Evolutionary conservation across 192 early-diverging fungal species (phyloP).

Genomic region (Coemansia sp.): DNA sequence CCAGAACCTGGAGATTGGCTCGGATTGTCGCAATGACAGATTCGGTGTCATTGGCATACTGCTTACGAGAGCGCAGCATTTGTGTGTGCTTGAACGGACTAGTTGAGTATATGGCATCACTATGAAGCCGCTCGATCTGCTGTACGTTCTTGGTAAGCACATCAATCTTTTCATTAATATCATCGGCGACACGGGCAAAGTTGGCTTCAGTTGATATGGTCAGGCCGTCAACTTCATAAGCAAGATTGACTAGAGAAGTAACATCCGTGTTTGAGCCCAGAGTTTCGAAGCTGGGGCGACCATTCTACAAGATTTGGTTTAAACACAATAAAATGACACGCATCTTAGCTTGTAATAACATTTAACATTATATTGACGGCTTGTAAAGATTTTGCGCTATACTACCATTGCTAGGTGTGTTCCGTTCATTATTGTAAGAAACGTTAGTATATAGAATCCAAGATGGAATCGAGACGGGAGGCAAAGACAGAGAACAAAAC

Average conservation of each 20-base stretch:
- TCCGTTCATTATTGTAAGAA: neutral
- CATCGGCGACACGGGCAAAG: constrained; percentile 16
- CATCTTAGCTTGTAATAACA: neutral
- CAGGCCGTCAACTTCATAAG: constrained; percentile 8
- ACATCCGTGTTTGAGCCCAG: constrained; percentile 3
- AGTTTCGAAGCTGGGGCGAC: constrained; percentile 8
- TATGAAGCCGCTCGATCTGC: constrained; percentile 24
- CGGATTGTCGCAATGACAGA: constrained; percentile 8
- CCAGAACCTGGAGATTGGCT: constrained; percentile 12
- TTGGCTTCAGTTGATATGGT: constrained; percentile 11
- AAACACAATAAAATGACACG: too few species aligned
- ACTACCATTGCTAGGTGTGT: neutral
- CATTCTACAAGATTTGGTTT: neutral
- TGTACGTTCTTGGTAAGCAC: constrained; percentile 14
- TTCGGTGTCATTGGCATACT: constrained; percentile 14
- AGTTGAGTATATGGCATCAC: constrained; percentile 27
- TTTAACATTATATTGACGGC: neutral
- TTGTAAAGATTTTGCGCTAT: neutral
- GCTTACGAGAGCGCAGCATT: constrained; percentile 15
- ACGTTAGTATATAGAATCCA: neutral
- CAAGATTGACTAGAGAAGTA: constrained; percentile 2
- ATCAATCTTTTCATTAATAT: constrained; percentile 17
- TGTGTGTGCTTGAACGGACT: constrained; percentile 21
- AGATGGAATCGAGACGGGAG: neutral
- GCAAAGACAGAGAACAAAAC: constrained; percentile 4